Percentiles rank a stretch among this genome's conserved stretches.
phyloP scores from a whole-genome alignment of 169 alveolate species.

The Eimeria necatrix region DNA sequence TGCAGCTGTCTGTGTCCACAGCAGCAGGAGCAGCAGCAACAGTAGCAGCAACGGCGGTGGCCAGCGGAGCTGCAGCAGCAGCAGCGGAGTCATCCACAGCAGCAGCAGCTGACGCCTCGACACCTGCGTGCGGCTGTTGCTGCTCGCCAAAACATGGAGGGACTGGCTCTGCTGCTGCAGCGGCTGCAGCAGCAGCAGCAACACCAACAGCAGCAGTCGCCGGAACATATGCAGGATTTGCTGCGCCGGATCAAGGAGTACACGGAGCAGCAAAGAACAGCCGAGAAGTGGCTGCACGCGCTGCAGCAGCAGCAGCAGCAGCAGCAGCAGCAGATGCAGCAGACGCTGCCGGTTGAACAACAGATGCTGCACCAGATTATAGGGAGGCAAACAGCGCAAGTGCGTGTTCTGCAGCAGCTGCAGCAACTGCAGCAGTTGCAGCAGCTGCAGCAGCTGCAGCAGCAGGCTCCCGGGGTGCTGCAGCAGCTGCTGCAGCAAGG shows the following conservation, averaged over 20 bases:
- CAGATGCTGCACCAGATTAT: conserved; percentile 9
- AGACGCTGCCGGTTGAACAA: neutral
- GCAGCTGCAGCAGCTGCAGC: conserved; percentile 19
- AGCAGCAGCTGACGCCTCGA: neutral
- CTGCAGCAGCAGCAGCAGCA: conserved; percentile 34
- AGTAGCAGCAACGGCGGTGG: conserved; percentile 13
- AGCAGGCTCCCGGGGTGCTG: neutral
- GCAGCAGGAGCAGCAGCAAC: neutral
- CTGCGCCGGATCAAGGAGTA: conserved; percentile 15
- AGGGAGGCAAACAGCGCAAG: neutral
- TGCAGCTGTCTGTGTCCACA: neutral
- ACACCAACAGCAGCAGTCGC: neutral
- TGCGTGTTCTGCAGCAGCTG: neutral
- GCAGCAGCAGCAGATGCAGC: neutral
- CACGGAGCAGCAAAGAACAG: neutral
- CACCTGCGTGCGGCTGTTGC: neutral
- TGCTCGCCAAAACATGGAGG: neutral
- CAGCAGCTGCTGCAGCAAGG: conserved; percentile 48
- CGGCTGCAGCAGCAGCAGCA: neutral
- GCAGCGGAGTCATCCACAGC: neutral
- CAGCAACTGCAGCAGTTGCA: neutral
- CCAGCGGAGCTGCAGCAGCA: neutral
- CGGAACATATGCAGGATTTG: neutral
- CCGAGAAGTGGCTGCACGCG: neutral
- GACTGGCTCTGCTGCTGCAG: neutral